Conservation (phyloP, 2,329 filamentous ascomycete genomes). For the Fusarium sublunatum region DNA sequence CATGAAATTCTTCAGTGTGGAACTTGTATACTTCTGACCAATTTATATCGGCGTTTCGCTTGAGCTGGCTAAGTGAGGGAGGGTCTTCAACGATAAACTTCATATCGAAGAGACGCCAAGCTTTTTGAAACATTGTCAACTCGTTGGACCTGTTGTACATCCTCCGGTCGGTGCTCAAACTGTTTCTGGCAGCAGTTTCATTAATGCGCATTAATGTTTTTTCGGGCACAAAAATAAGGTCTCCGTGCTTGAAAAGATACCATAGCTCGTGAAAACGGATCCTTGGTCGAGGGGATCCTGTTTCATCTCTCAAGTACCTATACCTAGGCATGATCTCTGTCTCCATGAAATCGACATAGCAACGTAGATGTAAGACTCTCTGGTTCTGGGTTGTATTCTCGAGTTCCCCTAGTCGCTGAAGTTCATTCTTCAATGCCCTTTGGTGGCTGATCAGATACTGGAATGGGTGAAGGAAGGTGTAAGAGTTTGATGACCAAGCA, state of each 20-base stretch:
- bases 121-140: slow-evolving; percentile 1
- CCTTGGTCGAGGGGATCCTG: not conserved
- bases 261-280: slow-evolving; percentile 8
- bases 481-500: slow-evolving; percentile 1
- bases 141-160: not conserved
- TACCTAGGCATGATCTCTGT: not conserved
- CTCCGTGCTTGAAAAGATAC: slow-evolving; percentile 9
- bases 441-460: slow-evolving; percentile 10
- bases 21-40: too few relatives aligned
- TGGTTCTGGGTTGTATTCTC: not conserved
- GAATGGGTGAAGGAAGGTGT: slow-evolving; percentile 8
- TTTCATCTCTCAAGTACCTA: not conserved
- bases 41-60: not conserved
- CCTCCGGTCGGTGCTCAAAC: not conserved
- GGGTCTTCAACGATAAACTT: not conserved
- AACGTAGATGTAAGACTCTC: not conserved
- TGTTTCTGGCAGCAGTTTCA: not conserved
- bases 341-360: not conserved
- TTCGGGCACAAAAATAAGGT: slow-evolving; percentile 3
- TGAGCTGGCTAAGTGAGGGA: not conserved
- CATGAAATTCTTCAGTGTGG: not conserved
- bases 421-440: not conserved
- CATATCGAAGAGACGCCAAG: not conserved
- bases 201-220: not conserved
- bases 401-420: not conserved